Evolutionary conservation across 352 stramenopile genomes (phyloP).

Genomic region (Globisporangium orthogonon): DNA sequence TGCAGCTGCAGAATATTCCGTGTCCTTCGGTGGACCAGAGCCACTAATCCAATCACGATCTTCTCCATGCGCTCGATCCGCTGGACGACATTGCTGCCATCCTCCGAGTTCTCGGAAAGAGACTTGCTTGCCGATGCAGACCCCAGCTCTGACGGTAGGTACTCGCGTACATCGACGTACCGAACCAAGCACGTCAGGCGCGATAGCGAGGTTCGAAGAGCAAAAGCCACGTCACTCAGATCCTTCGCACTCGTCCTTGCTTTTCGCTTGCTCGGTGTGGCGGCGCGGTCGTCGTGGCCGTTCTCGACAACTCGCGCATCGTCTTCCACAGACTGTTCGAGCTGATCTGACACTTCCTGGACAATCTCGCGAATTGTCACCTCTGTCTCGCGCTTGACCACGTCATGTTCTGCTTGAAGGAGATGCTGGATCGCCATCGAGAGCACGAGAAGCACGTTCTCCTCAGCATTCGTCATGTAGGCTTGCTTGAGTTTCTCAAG

Average conservation of each 20-base stretch:
- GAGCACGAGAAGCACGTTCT: constrained; percentile 62
- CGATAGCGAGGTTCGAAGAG: constrained; percentile 48
- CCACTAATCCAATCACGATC: constrained; percentile 23
- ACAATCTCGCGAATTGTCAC: constrained; percentile 67
- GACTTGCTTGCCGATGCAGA: neutral
- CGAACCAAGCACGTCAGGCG: constrained; percentile 55
- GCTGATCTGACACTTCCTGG: constrained; percentile 63
- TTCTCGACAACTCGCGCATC: constrained; percentile 36
- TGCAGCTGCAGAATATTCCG: constrained; percentile 40
- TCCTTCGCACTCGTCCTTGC: constrained; percentile 33
- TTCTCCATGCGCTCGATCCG: constrained; percentile 26
- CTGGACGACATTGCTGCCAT: neutral
- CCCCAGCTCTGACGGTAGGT: constrained; percentile 22
- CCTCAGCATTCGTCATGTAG: constrained; percentile 60
- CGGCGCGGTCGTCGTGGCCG: constrained; percentile 3
- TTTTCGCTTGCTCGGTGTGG: constrained; percentile 7
- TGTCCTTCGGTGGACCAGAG: constrained; percentile 45
- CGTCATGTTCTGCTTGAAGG: constrained; percentile 61
- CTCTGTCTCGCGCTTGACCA: constrained; percentile 73
- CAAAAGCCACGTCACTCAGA: constrained; percentile 62
- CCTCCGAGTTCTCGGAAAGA: neutral
- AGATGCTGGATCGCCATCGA: constrained; percentile 65
- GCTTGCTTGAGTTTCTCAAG: constrained; percentile 74
- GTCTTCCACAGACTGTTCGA: constrained; percentile 39
- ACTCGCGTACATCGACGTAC: constrained; percentile 61